Evolutionary conservation across 257 asterid genomes (phyloP).

Genomic region (Salvia splendens): DNA sequence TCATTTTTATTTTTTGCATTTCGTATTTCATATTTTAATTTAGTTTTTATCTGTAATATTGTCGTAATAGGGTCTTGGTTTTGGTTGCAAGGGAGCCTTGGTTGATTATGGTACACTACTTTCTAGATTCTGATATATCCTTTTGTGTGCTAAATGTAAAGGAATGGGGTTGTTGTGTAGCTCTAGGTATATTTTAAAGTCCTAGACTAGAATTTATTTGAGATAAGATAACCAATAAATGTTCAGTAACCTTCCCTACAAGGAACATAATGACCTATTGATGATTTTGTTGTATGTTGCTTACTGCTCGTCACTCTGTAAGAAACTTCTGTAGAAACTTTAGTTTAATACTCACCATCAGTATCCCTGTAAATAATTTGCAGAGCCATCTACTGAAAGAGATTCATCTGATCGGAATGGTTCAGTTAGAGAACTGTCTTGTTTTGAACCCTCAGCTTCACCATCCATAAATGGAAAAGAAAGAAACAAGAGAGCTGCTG

Average conservation of each 20-base stretch:
- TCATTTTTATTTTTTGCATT: too few species aligned
- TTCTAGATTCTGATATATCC: conserved; percentile 10
- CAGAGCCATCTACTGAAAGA: conserved; percentile 49
- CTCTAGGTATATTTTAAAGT: conserved; percentile 16
- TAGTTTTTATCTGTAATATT: conserved; percentile 11
- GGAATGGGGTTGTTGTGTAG: conserved; percentile 20
- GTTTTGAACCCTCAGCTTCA: conserved; percentile 36
- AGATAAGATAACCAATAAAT: conserved; percentile 1
- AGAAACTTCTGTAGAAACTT: conserved; percentile 10
- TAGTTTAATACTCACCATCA: conserved; percentile 17
- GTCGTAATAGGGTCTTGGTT: conserved; percentile 10
- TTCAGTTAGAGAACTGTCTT: conserved; percentile 32
- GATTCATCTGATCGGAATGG: conserved; percentile 38
- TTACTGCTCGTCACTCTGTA: conserved; percentile 5
- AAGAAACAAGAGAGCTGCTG: conserved; percentile 29
- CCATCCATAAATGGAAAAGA: conserved; percentile 31
- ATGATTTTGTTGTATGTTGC: background rate
- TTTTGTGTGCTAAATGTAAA: conserved; percentile 12
- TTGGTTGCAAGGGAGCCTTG: conserved; percentile 19
- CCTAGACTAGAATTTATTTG: conserved; percentile 20
- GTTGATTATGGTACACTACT: conserved; percentile 15
- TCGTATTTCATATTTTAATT: background rate
- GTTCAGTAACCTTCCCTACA: conserved; percentile 8
- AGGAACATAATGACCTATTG: background rate
- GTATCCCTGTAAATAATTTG: conserved; percentile 25